Evolutionary conservation across 106 monocot species (phyloP), one percentile per base, ranked within the genome.

Genomic region (Dactylorhiza incarnata): DNA sequence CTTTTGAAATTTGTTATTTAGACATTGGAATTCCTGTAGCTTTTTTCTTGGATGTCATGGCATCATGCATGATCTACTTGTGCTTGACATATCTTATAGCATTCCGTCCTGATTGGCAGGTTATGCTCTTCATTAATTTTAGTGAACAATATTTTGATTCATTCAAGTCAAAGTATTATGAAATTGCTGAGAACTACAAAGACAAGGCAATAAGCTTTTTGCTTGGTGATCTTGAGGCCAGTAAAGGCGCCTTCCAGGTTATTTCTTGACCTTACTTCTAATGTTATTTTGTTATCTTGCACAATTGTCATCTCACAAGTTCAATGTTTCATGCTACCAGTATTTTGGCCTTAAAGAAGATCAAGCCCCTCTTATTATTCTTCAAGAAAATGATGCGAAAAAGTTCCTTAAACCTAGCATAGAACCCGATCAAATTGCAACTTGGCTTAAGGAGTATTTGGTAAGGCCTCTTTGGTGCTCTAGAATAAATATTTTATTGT

Each of bases 201-300:
- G 86, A 76, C 62, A 76, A 87, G 72, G 75, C 80, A 5, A 58
- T 94, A 55, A 87, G 81, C 70, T 97, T 94, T 85, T 71, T 97
- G 73, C 73, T 97, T 68, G 94, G 91, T 77, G 94, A 94, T 78
- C 53, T 91, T 87, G 89, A 94, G 7, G 84, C 87, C 24, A 89
- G 86, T 69, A 65, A 89, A 75, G 82, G 86, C 70, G 94, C 94
- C 48, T 85, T 97, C 59, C 83, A 97, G 97, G 97, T 97, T 79
- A 81, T 71, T 10, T 65, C 10, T 55, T 15, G 6, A 79, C 23
- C 44, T 7, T 45, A 51, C 22, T 76, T 72, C 13, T 19, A 0
- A 19, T 72, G 37, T 26, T 45, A 0, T 45, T 24, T 63, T 59
- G 16, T 48, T 16, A 61, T 72, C 23, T 48, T 26, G 0, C n/a